These are phyloP conservation scores for Plasmodium gaboni DNA, from an alignment of 169 alveolate species.

Conservation along the genomic window DNA sequence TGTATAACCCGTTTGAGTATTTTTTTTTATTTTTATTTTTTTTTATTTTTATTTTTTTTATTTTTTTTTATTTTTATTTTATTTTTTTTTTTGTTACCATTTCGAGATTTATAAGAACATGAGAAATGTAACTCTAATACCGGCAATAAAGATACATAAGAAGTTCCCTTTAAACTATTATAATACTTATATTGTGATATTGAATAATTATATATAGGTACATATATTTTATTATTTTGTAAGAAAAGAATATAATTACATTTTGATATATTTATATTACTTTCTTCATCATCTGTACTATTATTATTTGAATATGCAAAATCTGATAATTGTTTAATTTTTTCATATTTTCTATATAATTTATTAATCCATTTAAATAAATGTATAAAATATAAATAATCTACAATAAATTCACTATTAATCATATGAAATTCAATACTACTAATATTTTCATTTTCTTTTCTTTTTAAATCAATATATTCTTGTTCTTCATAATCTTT, in stretches of 20 bases:
- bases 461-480: background rate
- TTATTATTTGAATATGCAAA: slow-evolving; percentile 13
- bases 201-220: slow-evolving; percentile 39
- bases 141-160: slow-evolving; percentile 27
- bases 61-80: no score
- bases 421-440: slow-evolving; percentile 36
- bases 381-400: slow-evolving; percentile 32
- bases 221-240: slow-evolving; percentile 50
- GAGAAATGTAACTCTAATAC: slow-evolving; percentile 48
- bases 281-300: background rate
- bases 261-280: slow-evolving; percentile 1
- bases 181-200: slow-evolving; percentile 43
- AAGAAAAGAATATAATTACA: slow-evolving; percentile 31
- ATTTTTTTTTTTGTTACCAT: slow-evolving; percentile 9
- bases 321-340: slow-evolving; percentile 17
- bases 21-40: background rate
- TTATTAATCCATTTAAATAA: slow-evolving; percentile 28
- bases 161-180: slow-evolving; percentile 16
- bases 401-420: slow-evolving; percentile 37
- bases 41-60: no score
- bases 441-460: slow-evolving; percentile 37
- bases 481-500: slow-evolving; percentile 32
- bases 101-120: slow-evolving; percentile 20
- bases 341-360: slow-evolving; percentile 25
- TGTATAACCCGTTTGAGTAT: background rate